phyloP scores from a whole-genome alignment of 164 flowering plant species.

The Magnolia kwangsiensis region DNA sequence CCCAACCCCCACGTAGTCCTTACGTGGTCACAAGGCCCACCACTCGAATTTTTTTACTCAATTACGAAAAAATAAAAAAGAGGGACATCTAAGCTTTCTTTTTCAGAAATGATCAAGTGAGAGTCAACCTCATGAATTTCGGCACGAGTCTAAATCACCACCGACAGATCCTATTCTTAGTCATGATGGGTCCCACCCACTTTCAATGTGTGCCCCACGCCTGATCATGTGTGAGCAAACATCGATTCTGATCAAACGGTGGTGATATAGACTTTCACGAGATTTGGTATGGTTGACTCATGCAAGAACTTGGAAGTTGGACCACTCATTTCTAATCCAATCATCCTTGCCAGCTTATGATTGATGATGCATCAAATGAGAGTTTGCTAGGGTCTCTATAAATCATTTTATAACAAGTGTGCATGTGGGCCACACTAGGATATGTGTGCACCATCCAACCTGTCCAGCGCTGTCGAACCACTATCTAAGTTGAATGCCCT shows the following conservation, averaged over 20 bases:
- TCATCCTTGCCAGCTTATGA: slow-evolving; percentile 7
- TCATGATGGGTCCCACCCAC: neutral
- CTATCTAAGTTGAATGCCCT: too few relatives aligned
- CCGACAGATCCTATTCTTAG: neutral
- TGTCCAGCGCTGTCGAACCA: too few relatives aligned
- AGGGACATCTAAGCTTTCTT: neutral
- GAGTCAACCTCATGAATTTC: neutral
- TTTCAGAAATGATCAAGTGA: neutral
- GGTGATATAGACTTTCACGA: neutral
- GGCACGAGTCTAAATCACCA: neutral
- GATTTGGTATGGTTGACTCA: neutral
- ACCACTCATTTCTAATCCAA: slow-evolving; percentile 7
- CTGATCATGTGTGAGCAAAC: neutral
- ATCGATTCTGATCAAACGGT: neutral
- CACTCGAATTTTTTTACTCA: neutral
- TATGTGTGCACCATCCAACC: too few relatives aligned
- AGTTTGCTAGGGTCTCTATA: neutral
- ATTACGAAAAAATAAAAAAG: neutral
- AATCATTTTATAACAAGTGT: neutral
- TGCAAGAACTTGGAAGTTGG: neutral
- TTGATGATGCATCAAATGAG: slow-evolving; percentile 2
- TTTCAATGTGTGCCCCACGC: neutral
- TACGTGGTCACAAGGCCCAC: neutral
- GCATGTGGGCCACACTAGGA: too few relatives aligned
- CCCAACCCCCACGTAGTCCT: neutral